Conservation (phyloP, 495 filamentous ascomycete species). For the Lepidopterella palustris region DNA sequence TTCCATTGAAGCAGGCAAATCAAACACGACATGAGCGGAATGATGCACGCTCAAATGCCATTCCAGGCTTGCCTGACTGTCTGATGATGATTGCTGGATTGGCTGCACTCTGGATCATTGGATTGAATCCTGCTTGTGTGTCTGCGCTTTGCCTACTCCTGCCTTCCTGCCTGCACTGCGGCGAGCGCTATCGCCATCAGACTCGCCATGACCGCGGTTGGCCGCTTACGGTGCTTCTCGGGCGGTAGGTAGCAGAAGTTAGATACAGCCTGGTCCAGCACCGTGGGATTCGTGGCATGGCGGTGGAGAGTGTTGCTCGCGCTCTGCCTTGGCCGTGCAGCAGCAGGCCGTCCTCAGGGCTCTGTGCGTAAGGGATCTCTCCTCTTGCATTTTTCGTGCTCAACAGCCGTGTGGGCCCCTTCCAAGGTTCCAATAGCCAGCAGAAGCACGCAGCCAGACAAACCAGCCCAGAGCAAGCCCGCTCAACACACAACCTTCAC, state of each 20-base stretch:
- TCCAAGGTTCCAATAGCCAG: background rate
- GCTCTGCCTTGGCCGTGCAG: conserved; percentile 23
- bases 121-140: background rate
- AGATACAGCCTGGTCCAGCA: background rate
- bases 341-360: conserved; percentile 12
- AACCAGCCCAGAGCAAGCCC: background rate
- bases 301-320: background rate
- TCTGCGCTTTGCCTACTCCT: background rate
- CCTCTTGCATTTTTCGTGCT: too few species aligned
- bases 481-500: background rate
- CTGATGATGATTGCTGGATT: conserved; percentile 9
- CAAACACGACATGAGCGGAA: conserved; percentile 24
- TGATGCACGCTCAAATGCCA: conserved; percentile 22
- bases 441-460: background rate
- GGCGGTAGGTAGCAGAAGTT: background rate
- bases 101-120: background rate
- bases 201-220: background rate
- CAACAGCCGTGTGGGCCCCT: background rate
- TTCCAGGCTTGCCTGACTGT: conserved; percentile 4
- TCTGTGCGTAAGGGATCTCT: background rate
- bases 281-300: background rate
- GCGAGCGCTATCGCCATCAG: background rate
- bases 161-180: background rate
- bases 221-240: background rate
- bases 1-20: conserved; percentile 11